Evolutionary conservation across 225 moss, liverwort and hornwort genomes (phyloP).

Genomic region (Physcomitrium patens): DNA sequence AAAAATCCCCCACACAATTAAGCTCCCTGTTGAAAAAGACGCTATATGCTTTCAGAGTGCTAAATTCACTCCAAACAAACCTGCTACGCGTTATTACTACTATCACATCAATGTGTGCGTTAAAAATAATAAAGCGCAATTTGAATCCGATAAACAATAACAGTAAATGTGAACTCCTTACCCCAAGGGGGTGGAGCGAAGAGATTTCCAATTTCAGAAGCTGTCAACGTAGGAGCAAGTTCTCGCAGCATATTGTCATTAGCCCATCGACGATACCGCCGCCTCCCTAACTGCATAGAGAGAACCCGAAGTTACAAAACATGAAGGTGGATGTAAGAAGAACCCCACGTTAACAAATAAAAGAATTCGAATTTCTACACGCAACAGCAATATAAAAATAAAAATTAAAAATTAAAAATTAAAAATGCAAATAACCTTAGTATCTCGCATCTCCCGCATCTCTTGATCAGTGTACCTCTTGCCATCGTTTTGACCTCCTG

Average conservation of each 20-base stretch:
- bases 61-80: too few relatives aligned
- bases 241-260: constrained; percentile 88
- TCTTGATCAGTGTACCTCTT: constrained; percentile 36
- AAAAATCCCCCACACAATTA: too few relatives aligned
- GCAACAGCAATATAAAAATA: not conserved
- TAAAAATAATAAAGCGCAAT: too few relatives aligned
- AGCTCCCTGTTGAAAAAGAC: too few relatives aligned
- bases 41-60: too few relatives aligned
- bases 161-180: constrained; percentile 24
- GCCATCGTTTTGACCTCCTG: constrained; percentile 42
- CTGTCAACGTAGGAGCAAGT: constrained; percentile 82
- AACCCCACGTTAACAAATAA: not conserved
- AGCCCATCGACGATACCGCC: constrained; percentile 85
- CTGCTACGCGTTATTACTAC: too few relatives aligned
- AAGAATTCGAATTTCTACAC: not conserved
- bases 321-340: constrained; percentile 4
- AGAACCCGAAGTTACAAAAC: constrained; percentile 16
- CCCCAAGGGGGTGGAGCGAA: constrained; percentile 99
- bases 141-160: not conserved
- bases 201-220: constrained; percentile 77
- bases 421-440: constrained; percentile 37
- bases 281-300: constrained; percentile 68
- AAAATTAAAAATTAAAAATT: not conserved
- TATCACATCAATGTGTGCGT: too few relatives aligned
- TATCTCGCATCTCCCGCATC: constrained; percentile 52